Base-by-base conservation (phyloP, 768 basidiomycete genomes). In the Dacryopinax primogenitus region DNA sequence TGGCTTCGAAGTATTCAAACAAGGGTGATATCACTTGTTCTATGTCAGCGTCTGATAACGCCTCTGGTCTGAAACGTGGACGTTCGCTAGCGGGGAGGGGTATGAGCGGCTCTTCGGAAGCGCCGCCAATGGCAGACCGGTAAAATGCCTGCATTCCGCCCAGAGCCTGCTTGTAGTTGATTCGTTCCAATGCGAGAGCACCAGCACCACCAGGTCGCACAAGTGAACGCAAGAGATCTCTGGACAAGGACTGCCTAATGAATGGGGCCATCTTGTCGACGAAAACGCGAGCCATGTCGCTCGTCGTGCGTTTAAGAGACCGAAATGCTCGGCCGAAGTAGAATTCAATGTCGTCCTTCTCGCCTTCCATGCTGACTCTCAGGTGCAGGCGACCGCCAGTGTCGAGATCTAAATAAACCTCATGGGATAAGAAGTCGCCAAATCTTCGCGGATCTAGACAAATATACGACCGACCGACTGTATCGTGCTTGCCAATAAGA, bases 191-290 rank as follows among this genome's bases (percentile, higher is more conserved):
- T 73, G 39, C 78, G 77, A 3, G 77, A 72, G 12, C 76, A 71
- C 75, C 92, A 94, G 71, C 30, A 30, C 51, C 51, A 28, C 51
- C 51, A 9, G 51, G 51, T 58, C 51, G 51, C 15, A 92, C 72
- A 16, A 96, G 81, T 9, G 84, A 81, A 75, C 87, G 92, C 68
- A 97, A 76, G 9, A 92, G 82, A 21, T 74, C 77, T 16, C 86
- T 79, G 1, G 92, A 96, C 3, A 97, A 75, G 64, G 86, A 90
- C 73, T 94, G 88, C 63, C 86, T 86, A 69, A 98, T 86, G 73
- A 94, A 87, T 0, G 95, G 94, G 7, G 88, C 83, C 89, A 98
- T 96, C 96, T 99, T 98, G 79, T 99, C 96, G 65, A 97, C 88
- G 74, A 98, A 95, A 35, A 89, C 89, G 12, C 94, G 82, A 63